Conservation (phyloP, 1,284 basidiomycete species). For the Exobasidium rhododendri region DNA sequence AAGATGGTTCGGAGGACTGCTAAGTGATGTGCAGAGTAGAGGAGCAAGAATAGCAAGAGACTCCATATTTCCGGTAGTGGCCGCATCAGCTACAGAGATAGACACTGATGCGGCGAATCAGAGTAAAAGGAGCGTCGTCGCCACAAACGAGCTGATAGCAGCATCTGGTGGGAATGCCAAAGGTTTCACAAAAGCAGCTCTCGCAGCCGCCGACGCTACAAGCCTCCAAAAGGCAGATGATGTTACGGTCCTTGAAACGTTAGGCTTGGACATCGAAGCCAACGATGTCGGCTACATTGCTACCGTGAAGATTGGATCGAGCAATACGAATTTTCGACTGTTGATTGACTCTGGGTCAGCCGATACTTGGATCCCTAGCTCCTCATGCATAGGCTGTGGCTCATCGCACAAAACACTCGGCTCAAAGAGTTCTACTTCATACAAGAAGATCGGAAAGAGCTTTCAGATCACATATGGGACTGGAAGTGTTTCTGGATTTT, state of each 20-base stretch:
- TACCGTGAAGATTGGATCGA: slow-evolving; percentile 72
- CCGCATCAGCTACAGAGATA: neutral
- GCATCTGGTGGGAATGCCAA: neutral
- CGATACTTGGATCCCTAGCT: slow-evolving; percentile 66
- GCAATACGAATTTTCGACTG: slow-evolving; percentile 68
- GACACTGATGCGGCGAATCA: neutral
- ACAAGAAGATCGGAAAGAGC: slow-evolving; percentile 61
- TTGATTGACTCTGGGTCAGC: slow-evolving; percentile 76
- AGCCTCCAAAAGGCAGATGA: slow-evolving; percentile 26
- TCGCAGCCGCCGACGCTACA: slow-evolving; percentile 24
- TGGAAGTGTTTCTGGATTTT: slow-evolving; percentile 67
- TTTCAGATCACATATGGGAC: slow-evolving; percentile 73
- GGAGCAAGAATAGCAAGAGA: neutral
- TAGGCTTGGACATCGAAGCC: slow-evolving; percentile 70
- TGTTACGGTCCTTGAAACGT: slow-evolving; percentile 62
- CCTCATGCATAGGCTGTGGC: slow-evolving; percentile 31
- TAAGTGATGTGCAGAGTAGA: neutral
- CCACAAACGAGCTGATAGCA: neutral
- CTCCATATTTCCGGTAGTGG: neutral
- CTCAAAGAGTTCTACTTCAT: slow-evolving; percentile 65
- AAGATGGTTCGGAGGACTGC: neutral
- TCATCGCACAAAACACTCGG: slow-evolving; percentile 67
- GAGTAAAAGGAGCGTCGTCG: neutral
- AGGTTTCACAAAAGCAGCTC: slow-evolving; percentile 10
- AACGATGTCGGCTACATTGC: slow-evolving; percentile 67